A percentile compares a stretch with the other conserved stretches of the same genome.
Conservation (phyloP, 2,329 filamentous ascomycete species). For the Colletotrichum orbiculare region DNA sequence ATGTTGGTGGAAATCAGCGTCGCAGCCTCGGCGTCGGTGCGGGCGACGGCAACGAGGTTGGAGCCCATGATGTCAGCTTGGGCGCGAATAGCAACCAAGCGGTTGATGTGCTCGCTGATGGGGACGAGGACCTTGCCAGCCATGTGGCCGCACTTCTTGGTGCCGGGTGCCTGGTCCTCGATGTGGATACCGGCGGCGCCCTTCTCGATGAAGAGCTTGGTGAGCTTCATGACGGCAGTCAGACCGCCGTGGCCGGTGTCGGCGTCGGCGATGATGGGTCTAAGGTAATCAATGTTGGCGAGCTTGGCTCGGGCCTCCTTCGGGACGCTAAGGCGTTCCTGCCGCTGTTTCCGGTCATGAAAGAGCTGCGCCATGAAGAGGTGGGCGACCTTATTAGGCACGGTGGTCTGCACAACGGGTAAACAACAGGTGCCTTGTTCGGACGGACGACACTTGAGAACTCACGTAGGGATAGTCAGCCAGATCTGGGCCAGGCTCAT, state of each 20-base stretch:
- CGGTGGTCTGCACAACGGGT: conserved; percentile 76
- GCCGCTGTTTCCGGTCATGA: conserved; percentile 98
- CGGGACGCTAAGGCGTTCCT: conserved; percentile 86
- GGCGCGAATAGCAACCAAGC: conserved; percentile 93
- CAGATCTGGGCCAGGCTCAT: conserved; percentile 97
- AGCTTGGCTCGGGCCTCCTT: conserved; percentile 78
- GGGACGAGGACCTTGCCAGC: conserved; percentile 97
- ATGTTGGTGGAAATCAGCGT: conserved; percentile 98
- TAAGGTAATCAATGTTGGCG: conserved; percentile 89
- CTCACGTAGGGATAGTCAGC: conserved; percentile 94
- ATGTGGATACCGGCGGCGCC: conserved; percentile 98
- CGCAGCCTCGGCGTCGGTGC: conserved; percentile 97
- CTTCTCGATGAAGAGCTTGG: conserved; percentile 96
- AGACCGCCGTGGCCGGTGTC: conserved; percentile 97
- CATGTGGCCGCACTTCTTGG: conserved; percentile 99
- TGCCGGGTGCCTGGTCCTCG: conserved; percentile 97
- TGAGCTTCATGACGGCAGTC: conserved; percentile 99
- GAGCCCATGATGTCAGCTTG: conserved; percentile 98
- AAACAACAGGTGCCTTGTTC: conserved; percentile 2
- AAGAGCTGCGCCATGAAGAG: conserved; percentile 99
- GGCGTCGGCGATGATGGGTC: conserved; percentile 95
- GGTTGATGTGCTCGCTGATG: conserved; percentile 97
- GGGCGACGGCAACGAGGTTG: conserved; percentile 89
- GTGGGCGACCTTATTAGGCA: conserved; percentile 97
- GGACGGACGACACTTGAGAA: conserved; percentile 29